A percentile compares a stretch with the other conserved stretches of the same genome.
Evolutionary conservation across 495 filamentous ascomycete genomes (phyloP).

Genomic region (Aspergillus ellipticus): DNA sequence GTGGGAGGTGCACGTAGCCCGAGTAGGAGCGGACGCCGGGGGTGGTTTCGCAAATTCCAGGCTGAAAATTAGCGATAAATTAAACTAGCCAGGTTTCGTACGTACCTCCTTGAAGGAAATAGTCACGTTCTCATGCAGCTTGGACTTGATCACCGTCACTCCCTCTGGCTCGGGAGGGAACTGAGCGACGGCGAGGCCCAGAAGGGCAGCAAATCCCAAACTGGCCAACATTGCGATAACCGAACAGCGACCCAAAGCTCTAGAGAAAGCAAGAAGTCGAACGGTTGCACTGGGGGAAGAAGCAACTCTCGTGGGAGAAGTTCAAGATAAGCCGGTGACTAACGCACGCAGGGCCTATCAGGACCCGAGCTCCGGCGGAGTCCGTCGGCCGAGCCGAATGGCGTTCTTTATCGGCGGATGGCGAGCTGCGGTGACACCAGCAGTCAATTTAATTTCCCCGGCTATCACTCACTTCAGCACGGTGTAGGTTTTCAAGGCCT

Average conservation of each 20-base stretch:
- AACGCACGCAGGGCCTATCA: neutral
- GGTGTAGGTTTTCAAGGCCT: too few relatives aligned
- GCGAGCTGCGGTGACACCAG: neutral
- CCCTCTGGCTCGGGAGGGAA: constrained; percentile 5
- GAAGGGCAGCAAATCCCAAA: neutral
- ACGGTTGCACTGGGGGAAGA: neutral
- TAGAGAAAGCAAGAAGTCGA: neutral
- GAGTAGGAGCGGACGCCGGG: constrained; percentile 2
- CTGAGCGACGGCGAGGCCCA: neutral
- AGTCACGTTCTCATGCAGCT: constrained; percentile 2
- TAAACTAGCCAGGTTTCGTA: neutral
- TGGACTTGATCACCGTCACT: neutral
- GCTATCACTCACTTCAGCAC: too few relatives aligned
- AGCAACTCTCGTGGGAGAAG: neutral
- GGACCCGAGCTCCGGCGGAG: neutral
- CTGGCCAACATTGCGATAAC: neutral
- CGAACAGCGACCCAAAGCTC: too few relatives aligned
- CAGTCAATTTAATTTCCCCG: neutral
- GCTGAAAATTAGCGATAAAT: neutral
- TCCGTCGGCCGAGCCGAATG: neutral
- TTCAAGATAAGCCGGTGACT: neutral
- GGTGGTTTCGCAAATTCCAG: constrained; percentile 9
- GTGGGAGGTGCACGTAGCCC: constrained; percentile 12
- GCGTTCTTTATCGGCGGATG: neutral
- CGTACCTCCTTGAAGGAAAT: constrained; percentile 11